These are phyloP conservation scores for Dendrocalamus sinicus DNA, from an alignment of 176 grass and related monocot genomes.

Conservation along the genomic window DNA sequence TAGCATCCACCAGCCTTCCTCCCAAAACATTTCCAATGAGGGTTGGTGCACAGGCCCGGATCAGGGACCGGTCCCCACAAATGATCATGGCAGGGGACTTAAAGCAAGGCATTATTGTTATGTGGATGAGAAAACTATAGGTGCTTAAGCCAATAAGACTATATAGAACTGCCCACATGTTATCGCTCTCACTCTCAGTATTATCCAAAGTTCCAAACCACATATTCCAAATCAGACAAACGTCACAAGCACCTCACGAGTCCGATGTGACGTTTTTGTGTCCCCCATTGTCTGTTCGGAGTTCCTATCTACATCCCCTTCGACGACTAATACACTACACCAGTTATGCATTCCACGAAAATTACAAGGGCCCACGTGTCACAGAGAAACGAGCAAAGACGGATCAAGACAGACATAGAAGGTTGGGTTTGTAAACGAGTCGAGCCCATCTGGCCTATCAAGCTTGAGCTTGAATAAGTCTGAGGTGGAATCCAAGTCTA, in stretches of 20 bases:
- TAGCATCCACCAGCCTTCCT: conserved; percentile 58
- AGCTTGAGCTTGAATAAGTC: too few species aligned
- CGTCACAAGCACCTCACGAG: not conserved
- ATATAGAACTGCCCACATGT: conserved; percentile 1
- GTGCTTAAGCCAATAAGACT: not conserved
- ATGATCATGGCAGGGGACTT: conserved; percentile 22
- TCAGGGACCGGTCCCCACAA: conserved; percentile 39
- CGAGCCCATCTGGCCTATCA: too few species aligned
- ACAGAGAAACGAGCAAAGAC: not conserved
- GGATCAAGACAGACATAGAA: not conserved
- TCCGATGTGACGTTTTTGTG: conserved; percentile 42
- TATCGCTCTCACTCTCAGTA: not conserved
- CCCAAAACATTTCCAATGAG: conserved; percentile 33
- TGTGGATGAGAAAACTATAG: conserved; percentile 39
- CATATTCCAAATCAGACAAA: conserved; percentile 19
- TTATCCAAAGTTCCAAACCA: not conserved
- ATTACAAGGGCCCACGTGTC: not conserved
- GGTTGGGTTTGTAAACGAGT: too few species aligned
- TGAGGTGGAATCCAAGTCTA: too few species aligned
- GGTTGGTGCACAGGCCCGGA: conserved; percentile 47
- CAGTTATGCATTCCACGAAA: not conserved
- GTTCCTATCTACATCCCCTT: not conserved
- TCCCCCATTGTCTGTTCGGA: not conserved
- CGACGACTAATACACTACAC: not conserved
- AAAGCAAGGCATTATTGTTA: conserved; percentile 58